These are phyloP conservation scores for Daldinia sp. DNA, from an alignment of 2,329 filamentous ascomycete genomes.

Conservation along the genomic window DNA sequence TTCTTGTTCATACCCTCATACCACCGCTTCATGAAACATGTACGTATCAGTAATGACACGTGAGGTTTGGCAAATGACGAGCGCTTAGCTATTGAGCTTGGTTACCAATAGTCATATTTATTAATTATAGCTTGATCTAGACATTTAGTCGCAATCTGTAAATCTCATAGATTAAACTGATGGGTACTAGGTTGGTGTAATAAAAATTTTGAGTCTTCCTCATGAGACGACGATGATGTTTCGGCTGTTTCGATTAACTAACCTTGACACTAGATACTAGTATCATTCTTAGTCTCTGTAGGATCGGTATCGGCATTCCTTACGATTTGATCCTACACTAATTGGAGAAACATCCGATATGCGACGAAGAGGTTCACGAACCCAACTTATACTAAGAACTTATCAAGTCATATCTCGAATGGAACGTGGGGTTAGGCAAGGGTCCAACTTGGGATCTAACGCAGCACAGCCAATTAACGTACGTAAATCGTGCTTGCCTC, in stretches of 20 bases:
- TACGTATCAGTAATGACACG: neutral
- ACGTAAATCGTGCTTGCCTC: slow-evolving; percentile 19
- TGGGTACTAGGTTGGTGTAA: no score
- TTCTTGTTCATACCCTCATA: neutral
- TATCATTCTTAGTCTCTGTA: no score
- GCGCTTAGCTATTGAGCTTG: neutral
- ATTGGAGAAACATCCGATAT: neutral
- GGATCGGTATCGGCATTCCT: no score
- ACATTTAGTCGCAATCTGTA: no score
- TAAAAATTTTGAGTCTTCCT: no score
- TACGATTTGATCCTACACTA: neutral
- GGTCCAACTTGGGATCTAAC: slow-evolving; percentile 7
- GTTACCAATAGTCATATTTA: no score
- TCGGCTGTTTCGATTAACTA: no score
- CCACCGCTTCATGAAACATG: neutral
- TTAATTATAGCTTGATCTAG: no score
- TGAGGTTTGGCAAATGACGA: neutral
- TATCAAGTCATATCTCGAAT: slow-evolving; percentile 4
- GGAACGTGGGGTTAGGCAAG: slow-evolving; percentile 15
- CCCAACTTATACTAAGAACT: neutral
- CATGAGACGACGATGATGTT: no score
- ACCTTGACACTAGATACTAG: no score
- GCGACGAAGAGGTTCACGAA: slow-evolving; percentile 9
- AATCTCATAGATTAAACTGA: no score
- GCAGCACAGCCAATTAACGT: slow-evolving; percentile 24